Evolutionary conservation across 495 filamentous ascomycete species (phyloP), one percentile per base, ranked within the genome.

Genomic region (Pseudevernia furfuracea): DNA sequence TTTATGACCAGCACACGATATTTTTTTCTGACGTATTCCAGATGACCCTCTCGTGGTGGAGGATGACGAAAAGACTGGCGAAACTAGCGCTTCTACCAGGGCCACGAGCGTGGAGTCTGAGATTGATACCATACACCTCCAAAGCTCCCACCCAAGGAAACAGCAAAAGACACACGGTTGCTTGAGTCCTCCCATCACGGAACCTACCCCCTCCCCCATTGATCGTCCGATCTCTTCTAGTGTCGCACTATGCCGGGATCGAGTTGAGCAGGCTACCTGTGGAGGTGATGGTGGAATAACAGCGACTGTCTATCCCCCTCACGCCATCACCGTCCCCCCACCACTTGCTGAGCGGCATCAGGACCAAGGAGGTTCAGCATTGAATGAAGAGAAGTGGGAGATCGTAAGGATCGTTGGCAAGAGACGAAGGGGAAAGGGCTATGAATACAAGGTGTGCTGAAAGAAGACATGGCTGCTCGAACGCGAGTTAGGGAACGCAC

Each of bases 381-480:
- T 28, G n/a, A n/a, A 59, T 38, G 36, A 41, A 37, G 57, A 59
- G 57, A 30, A 55, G 36, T 62, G 49, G 49, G 49, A 63, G 32
- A 63, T 57, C 17, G 15, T 38, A 39, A 63, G 34, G 34, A 43
- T 44, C 10, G 4, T 39, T 14, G 36, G 19, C 2, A 63, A 56
- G 49, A 58, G 49, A 63, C 7, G 34, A 41, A 57, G 19, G 34
- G 49, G 61, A 34, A 63, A 59, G 11, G 49, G 32, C 49, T 56
- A 63, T 56, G 23, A 57, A 58, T 58, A 63, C 49, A 63, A 57
- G 61, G 49, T 63, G 48, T 36, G 32, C 32, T 63, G 49, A 32
- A 57, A 41, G 61, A 41, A 57, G 14, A 63, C 38, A 57, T 63
- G 32, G 49, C 49, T 63, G 11, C 34, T 28, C 19, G 36, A 25